Evolutionary conservation across 441 rosid species (phyloP).

Genomic region (Gossypium davidsonii): DNA sequence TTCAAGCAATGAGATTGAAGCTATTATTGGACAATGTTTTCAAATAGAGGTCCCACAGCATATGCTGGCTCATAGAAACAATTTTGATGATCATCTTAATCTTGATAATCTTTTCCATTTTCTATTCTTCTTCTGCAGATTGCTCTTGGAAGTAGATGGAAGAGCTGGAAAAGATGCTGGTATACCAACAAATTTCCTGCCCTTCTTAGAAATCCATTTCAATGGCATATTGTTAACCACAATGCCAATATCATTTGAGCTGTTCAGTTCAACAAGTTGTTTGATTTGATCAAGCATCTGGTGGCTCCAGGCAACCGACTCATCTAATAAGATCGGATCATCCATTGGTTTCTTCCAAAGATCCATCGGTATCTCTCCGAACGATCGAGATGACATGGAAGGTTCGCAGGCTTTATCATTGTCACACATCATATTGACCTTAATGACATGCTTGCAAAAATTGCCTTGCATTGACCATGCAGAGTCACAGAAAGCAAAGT

Average conservation of each 20-base stretch:
- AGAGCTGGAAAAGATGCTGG: constrained; percentile 44
- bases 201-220: constrained; percentile 74
- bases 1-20: background rate
- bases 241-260: constrained; percentile 41
- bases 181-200: constrained; percentile 63
- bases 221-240: constrained; percentile 59
- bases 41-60: background rate
- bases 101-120: constrained; percentile 46
- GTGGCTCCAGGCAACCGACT: constrained; percentile 61
- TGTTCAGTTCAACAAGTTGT: constrained; percentile 56
- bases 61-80: background rate
- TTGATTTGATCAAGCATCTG: constrained; percentile 73
- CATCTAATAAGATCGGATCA: constrained; percentile 59
- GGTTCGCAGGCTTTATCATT: constrained; percentile 33
- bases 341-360: constrained; percentile 63
- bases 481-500: constrained; percentile 82
- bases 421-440: constrained; percentile 65
- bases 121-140: constrained; percentile 24
- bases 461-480: constrained; percentile 91
- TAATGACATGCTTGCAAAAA: constrained; percentile 86
- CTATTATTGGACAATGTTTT: background rate
- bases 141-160: constrained; percentile 27
- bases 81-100: constrained; percentile 25
- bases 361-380: constrained; percentile 41
- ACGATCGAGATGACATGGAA: constrained; percentile 64